Conservation (phyloP, 1,284 basidiomycete species). For the Mrakiaceae sp. region DNA sequence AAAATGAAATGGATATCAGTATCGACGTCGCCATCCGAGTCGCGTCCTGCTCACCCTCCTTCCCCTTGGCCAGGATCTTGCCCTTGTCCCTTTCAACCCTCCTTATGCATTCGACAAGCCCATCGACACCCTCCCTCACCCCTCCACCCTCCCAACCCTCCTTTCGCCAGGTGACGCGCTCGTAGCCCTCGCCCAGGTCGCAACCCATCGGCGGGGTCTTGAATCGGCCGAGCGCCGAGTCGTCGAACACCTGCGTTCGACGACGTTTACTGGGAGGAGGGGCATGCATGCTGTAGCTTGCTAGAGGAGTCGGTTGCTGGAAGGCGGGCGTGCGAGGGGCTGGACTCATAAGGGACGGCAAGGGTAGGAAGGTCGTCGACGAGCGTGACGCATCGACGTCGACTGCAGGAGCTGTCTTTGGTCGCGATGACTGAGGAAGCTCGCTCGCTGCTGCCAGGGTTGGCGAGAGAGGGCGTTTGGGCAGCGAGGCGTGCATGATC, state of each 20-base stretch:
- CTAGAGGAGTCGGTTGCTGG: constrained; percentile 5
- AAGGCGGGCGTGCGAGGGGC: constrained; percentile 1
- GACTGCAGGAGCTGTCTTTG: no score
- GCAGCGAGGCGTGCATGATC: no score
- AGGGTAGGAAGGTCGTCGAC: not conserved
- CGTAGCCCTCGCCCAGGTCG: constrained; percentile 2
- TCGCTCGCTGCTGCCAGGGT: no score
- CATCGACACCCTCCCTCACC: constrained; percentile 27
- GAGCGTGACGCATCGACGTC: no score
- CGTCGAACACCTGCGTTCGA: constrained; percentile 2
- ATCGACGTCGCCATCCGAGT: not conserved
- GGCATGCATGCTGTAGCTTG: constrained; percentile 5
- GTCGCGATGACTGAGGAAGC: no score
- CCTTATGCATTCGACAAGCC: constrained; percentile 31
- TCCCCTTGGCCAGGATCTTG: constrained; percentile 1
- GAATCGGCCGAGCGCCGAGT: not conserved
- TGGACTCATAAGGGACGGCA: not conserved
- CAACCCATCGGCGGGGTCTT: not conserved
- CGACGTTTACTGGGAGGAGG: not conserved
- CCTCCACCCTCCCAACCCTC: not conserved
- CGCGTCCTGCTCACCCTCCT: not conserved
- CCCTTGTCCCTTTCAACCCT: not conserved
- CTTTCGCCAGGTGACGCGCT: not conserved
- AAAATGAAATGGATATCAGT: not conserved
- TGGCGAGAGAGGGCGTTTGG: no score